These are phyloP conservation scores for Termitomyces sp. DNA, from an alignment of 768 basidiomycete species.

Conservation along the genomic window DNA sequence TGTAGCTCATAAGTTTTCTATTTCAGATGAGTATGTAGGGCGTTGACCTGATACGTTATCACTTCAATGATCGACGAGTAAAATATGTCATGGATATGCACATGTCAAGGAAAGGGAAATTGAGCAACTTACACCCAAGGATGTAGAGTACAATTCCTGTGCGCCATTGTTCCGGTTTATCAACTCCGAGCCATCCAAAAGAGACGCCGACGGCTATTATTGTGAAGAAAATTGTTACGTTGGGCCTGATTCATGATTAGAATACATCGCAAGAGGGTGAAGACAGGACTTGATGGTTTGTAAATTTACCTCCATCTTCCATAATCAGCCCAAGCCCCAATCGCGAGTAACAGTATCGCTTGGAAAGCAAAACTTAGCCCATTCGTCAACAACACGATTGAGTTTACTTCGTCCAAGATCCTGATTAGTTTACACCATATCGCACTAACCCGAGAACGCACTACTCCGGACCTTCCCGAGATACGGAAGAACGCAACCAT, in stretches of 20 bases:
- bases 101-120: not conserved
- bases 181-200: conserved; percentile 75
- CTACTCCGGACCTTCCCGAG: conserved; percentile 56
- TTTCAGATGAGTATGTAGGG: not conserved
- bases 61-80: conserved; percentile 27
- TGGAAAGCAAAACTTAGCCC: conserved; percentile 78
- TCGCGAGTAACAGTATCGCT: conserved; percentile 54
- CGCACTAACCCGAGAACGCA: conserved; percentile 22
- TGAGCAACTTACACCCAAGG: conserved; percentile 44
- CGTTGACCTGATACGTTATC: conserved; percentile 65
- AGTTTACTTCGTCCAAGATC: conserved; percentile 47
- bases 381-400: conserved; percentile 73
- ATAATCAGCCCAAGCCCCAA: conserved; percentile 81
- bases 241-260: conserved; percentile 40
- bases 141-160: conserved; percentile 58
- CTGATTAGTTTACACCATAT: not conserved
- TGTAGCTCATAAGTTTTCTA: not conserved
- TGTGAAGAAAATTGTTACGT: conserved; percentile 74
- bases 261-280: not conserved
- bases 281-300: not conserved
- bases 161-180: conserved; percentile 58
- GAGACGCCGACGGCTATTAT: conserved; percentile 59
- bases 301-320: conserved; percentile 61
- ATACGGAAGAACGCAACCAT: conserved; percentile 61
- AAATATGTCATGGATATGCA: not conserved